Evolutionary conservation across 169 alveolate species (phyloP).

Genomic region (Cyclospora cayetanensis): DNA sequence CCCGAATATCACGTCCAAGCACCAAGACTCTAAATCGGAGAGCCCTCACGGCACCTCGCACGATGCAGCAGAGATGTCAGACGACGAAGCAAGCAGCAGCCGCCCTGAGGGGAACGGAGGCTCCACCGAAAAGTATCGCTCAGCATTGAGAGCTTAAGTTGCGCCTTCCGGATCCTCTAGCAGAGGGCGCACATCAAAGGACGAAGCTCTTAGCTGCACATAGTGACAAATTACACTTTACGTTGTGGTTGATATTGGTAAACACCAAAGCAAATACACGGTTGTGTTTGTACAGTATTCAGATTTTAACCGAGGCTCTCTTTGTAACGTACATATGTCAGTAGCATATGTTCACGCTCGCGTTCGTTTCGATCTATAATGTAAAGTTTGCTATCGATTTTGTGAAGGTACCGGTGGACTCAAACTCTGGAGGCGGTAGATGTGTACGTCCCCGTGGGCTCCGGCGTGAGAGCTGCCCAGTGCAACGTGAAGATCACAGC

Average conservation of each 20-base stretch:
- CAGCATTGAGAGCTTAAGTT: conserved; percentile 76
- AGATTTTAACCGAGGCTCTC: background rate
- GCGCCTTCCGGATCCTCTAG: conserved; percentile 83
- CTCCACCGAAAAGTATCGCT: conserved; percentile 87
- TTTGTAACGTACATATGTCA: background rate
- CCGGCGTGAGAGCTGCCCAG: conserved; percentile 76
- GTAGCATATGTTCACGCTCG: background rate
- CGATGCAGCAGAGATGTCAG: conserved; percentile 62
- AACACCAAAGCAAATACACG: too few species aligned
- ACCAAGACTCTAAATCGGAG: background rate
- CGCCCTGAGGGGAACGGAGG: conserved; percentile 91
- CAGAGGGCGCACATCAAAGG: conserved; percentile 75
- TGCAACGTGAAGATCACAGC: conserved; percentile 68
- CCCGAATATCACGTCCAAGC: background rate
- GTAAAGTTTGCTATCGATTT: background rate
- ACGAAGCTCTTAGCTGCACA: conserved; percentile 13
- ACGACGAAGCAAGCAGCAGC: conserved; percentile 71
- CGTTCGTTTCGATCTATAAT: background rate
- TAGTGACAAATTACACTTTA: background rate
- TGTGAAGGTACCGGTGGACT: conserved; percentile 74
- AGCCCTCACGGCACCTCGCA: background rate
- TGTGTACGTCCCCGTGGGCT: conserved; percentile 73
- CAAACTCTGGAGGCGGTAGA: conserved; percentile 80
- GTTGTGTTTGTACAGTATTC: too few species aligned
- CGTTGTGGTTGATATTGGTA: too few species aligned